Evolutionary conservation across 2,329 filamentous ascomycete species (phyloP).

Genomic region (Zymoseptoria passerinii): DNA sequence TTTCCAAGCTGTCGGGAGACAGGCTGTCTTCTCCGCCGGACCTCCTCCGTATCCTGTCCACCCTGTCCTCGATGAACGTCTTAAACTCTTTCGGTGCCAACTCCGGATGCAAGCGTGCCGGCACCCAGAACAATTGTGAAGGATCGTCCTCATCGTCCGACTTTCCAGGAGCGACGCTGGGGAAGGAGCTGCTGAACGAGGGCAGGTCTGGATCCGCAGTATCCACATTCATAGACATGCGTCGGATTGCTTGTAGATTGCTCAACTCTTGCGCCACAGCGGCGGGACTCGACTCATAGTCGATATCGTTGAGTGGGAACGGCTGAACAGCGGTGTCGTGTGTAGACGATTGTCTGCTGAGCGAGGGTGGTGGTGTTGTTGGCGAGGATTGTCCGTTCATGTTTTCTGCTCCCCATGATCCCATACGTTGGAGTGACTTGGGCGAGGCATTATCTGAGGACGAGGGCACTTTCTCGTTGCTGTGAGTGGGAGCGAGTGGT

Average conservation of each 20-base stretch:
- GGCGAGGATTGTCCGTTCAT: constrained; percentile 11
- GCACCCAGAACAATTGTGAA: constrained; percentile 88
- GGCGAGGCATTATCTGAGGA: constrained; percentile 12
- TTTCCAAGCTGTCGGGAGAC: constrained; percentile 49
- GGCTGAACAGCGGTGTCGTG: constrained; percentile 30
- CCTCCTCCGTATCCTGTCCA: constrained; percentile 78
- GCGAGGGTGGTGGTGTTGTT: constrained; percentile 31
- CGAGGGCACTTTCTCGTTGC: constrained; percentile 25
- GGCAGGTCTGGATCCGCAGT: constrained; percentile 65
- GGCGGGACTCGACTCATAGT: constrained; percentile 81
- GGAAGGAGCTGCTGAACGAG: constrained; percentile 54
- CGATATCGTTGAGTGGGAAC: constrained; percentile 71
- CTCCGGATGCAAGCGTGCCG: constrained; percentile 87
- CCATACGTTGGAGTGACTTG: constrained; percentile 23
- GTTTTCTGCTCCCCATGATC: constrained; percentile 29
- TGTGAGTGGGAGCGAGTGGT: constrained; percentile 12
- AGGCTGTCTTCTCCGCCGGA: constrained; percentile 56
- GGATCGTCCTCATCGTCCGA: constrained; percentile 75
- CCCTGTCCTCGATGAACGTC: constrained; percentile 86
- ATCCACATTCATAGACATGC: constrained; percentile 90
- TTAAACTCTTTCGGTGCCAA: constrained; percentile 94
- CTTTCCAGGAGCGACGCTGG: constrained; percentile 54
- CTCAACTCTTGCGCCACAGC: constrained; percentile 87
- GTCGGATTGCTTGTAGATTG: constrained; percentile 80
- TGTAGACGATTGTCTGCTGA: constrained; percentile 29